A percentile compares a stretch with the other conserved stretches of the same genome.
Evolutionary conservation across 306 rosid species (phyloP).

Genomic region (Acacia melanoxylon): DNA sequence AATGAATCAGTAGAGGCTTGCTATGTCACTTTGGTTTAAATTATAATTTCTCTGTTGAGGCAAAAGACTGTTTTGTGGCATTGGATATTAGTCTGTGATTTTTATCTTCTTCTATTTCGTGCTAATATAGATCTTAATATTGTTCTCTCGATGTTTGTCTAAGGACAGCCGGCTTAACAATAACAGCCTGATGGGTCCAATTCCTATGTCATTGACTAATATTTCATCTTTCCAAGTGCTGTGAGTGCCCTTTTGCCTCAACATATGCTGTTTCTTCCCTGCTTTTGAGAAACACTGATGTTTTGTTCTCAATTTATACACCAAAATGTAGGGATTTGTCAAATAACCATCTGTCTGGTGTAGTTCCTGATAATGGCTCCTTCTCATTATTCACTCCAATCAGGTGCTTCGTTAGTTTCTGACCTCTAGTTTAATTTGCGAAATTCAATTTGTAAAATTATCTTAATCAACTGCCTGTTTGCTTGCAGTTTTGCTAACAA

Average conservation of each 20-base stretch:
- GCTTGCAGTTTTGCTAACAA: conserved; percentile 93
- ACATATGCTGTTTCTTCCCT: background rate
- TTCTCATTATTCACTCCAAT: conserved; percentile 97
- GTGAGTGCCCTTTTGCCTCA: conserved; percentile 59
- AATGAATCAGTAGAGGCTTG: background rate
- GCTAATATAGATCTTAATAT: conserved; percentile 38
- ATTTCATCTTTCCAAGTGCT: conserved; percentile 91
- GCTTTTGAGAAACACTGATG: conserved; percentile 20
- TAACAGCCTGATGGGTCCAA: conserved; percentile 88
- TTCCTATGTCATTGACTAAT: conserved; percentile 95
- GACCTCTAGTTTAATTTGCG: conserved; percentile 22
- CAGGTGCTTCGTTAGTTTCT: conserved; percentile 51
- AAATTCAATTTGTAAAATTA: conserved; percentile 13
- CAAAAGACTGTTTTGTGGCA: conserved; percentile 10
- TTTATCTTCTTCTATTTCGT: background rate
- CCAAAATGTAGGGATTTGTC: conserved; percentile 81
- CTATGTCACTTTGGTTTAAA: background rate
- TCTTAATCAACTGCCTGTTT: conserved; percentile 28
- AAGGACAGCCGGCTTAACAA: conserved; percentile 98
- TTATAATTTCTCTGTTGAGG: background rate
- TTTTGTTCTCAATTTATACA: conserved; percentile 4
- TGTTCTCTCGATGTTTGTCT: conserved; percentile 42
- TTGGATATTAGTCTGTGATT: background rate
- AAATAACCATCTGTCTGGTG: conserved; percentile 82
- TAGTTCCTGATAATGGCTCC: conserved; percentile 97